Conservation (phyloP, 2,329 filamentous ascomycete species). For the Aspergillus sp. region DNA sequence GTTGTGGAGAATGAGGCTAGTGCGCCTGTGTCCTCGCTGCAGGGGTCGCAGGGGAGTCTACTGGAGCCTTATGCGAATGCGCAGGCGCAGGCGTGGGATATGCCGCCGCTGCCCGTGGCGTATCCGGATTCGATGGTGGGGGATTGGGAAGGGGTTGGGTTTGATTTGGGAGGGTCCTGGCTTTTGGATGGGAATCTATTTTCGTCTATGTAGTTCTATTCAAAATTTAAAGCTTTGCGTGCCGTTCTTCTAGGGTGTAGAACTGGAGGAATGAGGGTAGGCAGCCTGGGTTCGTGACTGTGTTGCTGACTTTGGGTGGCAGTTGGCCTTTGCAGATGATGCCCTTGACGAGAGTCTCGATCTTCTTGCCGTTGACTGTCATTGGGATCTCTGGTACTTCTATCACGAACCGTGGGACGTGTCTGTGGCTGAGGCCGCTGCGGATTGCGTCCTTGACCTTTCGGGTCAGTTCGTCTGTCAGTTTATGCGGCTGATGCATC, state of each 20-base stretch:
- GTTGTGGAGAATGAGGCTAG: background rate
- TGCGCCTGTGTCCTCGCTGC: background rate
- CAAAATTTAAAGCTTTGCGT: too few relatives aligned
- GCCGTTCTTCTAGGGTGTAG: too few relatives aligned
- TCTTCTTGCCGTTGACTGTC: background rate
- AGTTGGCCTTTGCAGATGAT: background rate
- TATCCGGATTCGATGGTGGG: background rate
- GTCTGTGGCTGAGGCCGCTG: slow-evolving; percentile 66
- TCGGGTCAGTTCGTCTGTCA: slow-evolving; percentile 56
- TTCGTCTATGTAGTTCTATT: background rate
- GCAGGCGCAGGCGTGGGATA: background rate
- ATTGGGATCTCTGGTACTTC: slow-evolving; percentile 81
- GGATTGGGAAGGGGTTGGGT: background rate
- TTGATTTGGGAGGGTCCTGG: background rate
- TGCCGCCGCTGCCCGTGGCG: background rate
- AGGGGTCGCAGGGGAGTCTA: background rate
- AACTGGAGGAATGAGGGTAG: background rate
- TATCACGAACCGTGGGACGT: slow-evolving; percentile 77
- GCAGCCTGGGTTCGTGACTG: background rate
- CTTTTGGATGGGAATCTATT: background rate
- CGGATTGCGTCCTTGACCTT: slow-evolving; percentile 66
- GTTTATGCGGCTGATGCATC: slow-evolving; percentile 58
- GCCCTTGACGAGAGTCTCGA: background rate
- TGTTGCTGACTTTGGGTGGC: background rate
- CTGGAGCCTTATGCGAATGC: background rate